These are phyloP conservation scores for Fusarium sp. DNA, from an alignment of 2,329 filamentous ascomycete species.

Conservation along the genomic window DNA sequence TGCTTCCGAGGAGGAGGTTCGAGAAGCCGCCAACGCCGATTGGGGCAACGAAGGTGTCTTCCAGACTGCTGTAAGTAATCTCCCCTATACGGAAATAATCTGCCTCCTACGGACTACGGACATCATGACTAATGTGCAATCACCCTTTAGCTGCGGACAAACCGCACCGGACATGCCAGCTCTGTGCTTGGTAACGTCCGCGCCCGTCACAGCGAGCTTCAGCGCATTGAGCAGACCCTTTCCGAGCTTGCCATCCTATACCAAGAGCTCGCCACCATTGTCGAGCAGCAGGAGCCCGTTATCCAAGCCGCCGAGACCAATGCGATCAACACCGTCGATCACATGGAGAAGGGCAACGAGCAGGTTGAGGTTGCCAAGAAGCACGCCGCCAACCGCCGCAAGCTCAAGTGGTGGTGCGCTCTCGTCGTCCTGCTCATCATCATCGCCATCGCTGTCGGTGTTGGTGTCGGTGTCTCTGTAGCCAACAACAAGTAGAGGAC, in stretches of 20 bases:
- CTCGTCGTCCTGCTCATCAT: conserved; percentile 72
- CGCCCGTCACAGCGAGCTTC: conserved; percentile 86
- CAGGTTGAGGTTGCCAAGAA: conserved; percentile 79
- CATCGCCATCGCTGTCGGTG: conserved; percentile 67
- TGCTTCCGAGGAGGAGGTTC: conserved; percentile 80
- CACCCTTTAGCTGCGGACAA: conserved; percentile 75
- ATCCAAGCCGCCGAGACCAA: conserved; percentile 75
- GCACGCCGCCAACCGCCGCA: conserved; percentile 76
- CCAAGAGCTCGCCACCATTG: conserved; percentile 80
- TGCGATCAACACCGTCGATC: conserved; percentile 74
- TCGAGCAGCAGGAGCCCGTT: conserved; percentile 79
- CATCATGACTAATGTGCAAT: conserved; percentile 31
- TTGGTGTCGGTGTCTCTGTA: conserved; percentile 67
- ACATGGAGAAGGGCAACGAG: conserved; percentile 78
- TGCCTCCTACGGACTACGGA: conserved; percentile 1
- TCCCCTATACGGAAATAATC: not conserved
- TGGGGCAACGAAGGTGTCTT: conserved; percentile 87
- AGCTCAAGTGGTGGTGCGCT: conserved; percentile 87
- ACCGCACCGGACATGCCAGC: conserved; percentile 80
- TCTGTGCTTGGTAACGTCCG: conserved; percentile 84
- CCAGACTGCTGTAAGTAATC: conserved; percentile 79
- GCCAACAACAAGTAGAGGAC: conserved; percentile 45
- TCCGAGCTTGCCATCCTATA: conserved; percentile 79
- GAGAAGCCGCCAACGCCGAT: conserved; percentile 77
- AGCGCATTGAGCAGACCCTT: conserved; percentile 83